Conservation (phyloP, 495 filamentous ascomycete species). For the Neurospora sp. region DNA sequence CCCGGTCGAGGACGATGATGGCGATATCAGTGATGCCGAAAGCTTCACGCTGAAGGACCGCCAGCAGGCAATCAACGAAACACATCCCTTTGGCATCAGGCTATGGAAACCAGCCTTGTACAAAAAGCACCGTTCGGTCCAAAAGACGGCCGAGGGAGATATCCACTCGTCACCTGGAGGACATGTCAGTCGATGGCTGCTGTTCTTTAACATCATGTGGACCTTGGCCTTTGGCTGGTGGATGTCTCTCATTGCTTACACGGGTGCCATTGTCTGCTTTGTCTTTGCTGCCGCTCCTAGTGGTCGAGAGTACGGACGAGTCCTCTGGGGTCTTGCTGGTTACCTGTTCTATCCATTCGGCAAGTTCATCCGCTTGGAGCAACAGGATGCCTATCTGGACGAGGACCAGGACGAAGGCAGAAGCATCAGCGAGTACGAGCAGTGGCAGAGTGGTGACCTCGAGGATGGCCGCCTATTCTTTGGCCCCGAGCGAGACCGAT, state of each 20-base stretch:
- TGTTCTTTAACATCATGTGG: constrained; percentile 84
- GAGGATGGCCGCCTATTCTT: constrained; percentile 96
- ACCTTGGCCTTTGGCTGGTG: constrained; percentile 94
- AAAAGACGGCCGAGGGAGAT: constrained; percentile 91
- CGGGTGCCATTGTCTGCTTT: constrained; percentile 69
- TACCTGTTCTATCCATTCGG: constrained; percentile 96
- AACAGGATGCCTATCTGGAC: constrained; percentile 88
- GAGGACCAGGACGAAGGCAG: constrained; percentile 98
- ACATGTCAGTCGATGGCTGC: constrained; percentile 69
- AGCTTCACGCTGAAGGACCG: constrained; percentile 84
- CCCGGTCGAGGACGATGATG: constrained; percentile 47
- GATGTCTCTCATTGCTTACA: constrained; percentile 67
- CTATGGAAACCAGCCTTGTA: constrained; percentile 98
- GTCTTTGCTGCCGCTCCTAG: constrained; percentile 69
- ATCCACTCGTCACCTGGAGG: constrained; percentile 94
- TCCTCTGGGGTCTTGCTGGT: constrained; percentile 71
- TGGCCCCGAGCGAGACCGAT: constrained; percentile 67
- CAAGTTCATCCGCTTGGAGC: constrained; percentile 84
- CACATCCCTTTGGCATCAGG: constrained; percentile 95
- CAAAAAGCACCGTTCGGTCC: constrained; percentile 93
- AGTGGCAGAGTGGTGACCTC: constrained; percentile 95
- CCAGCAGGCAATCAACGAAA: constrained; percentile 97
- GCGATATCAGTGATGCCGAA: constrained; percentile 62
- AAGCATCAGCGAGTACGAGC: constrained; percentile 97
- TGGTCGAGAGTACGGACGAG: constrained; percentile 74